Percentiles rank a stretch among this genome's conserved stretches.
These are phyloP conservation scores for Phoma sp. DNA, from an alignment of 2,329 filamentous ascomycete genomes.

Conservation along the genomic window DNA sequence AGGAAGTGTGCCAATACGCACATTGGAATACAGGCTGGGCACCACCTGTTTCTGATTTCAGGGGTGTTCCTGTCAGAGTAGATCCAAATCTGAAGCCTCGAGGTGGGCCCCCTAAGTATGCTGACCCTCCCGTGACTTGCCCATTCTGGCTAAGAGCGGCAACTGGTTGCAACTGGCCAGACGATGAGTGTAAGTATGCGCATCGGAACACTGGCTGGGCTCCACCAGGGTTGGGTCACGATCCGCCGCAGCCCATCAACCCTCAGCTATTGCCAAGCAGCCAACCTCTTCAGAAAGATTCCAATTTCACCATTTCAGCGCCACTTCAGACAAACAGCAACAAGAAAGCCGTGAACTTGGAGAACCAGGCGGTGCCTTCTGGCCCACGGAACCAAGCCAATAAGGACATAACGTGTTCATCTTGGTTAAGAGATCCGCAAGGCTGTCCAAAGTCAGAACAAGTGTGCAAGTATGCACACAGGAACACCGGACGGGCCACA, in stretches of 20 bases:
- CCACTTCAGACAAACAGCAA: neutral
- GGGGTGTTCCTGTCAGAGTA: conserved; percentile 11
- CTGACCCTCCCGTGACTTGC: conserved; percentile 23
- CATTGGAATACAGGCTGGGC: conserved; percentile 34
- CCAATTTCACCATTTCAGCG: neutral
- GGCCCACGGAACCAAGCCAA: neutral
- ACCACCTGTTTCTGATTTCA: neutral
- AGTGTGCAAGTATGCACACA: conserved; percentile 16
- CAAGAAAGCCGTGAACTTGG: neutral
- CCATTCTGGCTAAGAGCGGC: conserved; percentile 20
- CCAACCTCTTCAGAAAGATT: neutral
- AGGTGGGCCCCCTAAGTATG: neutral
- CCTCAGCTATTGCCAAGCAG: neutral
- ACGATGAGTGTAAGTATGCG: conserved; percentile 31
- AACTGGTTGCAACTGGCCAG: conserved; percentile 21
- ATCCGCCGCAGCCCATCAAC: neutral
- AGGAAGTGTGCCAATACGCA: conserved; percentile 27
- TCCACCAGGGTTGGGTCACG: neutral
- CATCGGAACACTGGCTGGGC: conserved; percentile 37
- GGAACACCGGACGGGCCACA: conserved; percentile 9
- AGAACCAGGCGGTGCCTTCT: too few relatives aligned
- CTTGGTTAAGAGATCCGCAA: conserved; percentile 15
- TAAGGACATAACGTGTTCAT: conserved; percentile 16
- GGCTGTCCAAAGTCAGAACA: conserved; percentile 19
- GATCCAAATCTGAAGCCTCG: conserved; percentile 14